A percentile compares a stretch with the other conserved stretches of the same genome.
phyloP scores from a whole-genome alignment of 73 alveolate species.

The Breviolum minutum region DNA sequence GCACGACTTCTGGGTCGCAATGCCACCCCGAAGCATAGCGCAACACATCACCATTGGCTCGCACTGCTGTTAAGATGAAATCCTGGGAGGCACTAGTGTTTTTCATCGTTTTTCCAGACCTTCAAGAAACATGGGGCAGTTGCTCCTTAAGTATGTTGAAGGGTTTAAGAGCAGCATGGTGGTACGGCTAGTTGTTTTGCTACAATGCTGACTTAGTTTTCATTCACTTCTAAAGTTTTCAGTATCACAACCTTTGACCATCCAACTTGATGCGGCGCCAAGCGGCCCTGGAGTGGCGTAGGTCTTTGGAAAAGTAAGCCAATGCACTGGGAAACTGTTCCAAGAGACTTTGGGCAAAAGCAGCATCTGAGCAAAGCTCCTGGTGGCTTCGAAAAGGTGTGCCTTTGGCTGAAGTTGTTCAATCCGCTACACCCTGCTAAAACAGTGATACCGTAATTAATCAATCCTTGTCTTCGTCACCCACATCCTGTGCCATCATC shows the following conservation, averaged over 20 bases:
- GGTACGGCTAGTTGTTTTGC: too few relatives aligned
- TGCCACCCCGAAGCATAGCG: conserved; percentile 90
- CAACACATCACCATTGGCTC: conserved; percentile 50
- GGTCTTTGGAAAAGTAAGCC: background rate
- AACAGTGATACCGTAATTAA: too few relatives aligned
- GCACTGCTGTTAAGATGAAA: conserved; percentile 38
- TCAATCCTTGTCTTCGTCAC: too few relatives aligned
- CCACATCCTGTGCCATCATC: too few relatives aligned
- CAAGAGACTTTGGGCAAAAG: conserved; percentile 40
- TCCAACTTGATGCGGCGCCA: background rate
- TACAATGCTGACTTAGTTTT: too few relatives aligned
- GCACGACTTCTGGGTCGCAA: conserved; percentile 53
- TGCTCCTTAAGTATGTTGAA: too few relatives aligned
- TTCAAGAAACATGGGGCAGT: background rate
- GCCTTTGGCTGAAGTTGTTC: too few relatives aligned
- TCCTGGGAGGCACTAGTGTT: background rate
- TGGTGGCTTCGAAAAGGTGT: background rate
- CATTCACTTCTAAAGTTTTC: too few relatives aligned
- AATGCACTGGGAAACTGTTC: conserved; percentile 38
- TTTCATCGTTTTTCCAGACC: background rate
- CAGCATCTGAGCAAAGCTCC: conserved; percentile 31
- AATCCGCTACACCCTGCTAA: too few relatives aligned
- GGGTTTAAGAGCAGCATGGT: too few relatives aligned
- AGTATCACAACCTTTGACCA: too few relatives aligned
- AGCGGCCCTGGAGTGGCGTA: background rate